Conservation (phyloP, 2,329 filamentous ascomycete genomes). For the Aureobasidium sp. region DNA sequence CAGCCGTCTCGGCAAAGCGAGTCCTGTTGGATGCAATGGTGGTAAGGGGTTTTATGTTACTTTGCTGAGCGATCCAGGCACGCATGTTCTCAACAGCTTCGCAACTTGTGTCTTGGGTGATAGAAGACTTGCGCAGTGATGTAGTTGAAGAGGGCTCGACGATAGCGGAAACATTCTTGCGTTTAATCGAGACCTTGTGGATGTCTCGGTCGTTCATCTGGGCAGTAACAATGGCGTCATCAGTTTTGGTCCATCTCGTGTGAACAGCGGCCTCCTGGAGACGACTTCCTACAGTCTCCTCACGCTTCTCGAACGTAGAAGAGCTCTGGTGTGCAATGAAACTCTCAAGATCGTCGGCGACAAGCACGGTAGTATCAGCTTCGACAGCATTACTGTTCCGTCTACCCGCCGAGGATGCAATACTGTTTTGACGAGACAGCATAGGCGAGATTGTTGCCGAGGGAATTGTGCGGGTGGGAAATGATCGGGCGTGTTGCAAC, state of each 20-base stretch:
- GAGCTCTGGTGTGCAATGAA: constrained; percentile 16
- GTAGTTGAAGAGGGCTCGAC: constrained; percentile 23
- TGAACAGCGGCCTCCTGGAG: constrained; percentile 28
- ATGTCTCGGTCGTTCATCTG: neutral
- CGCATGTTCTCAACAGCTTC: constrained; percentile 25
- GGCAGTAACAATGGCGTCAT: constrained; percentile 14
- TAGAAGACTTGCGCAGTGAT: constrained; percentile 16
- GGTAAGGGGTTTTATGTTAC: constrained; percentile 40
- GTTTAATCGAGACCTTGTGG: constrained; percentile 22
- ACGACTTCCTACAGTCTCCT: constrained; percentile 28
- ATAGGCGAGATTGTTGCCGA: neutral
- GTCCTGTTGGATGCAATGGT: constrained; percentile 39
- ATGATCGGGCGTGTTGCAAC: constrained; percentile 42
- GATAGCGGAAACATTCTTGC: constrained; percentile 36
- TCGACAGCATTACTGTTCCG: neutral
- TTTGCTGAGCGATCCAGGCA: constrained; percentile 39
- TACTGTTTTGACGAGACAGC: constrained; percentile 11
- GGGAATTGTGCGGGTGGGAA: constrained; percentile 13
- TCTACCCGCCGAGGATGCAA: neutral
- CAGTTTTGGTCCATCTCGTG: constrained; percentile 26
- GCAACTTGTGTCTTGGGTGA: constrained; percentile 22
- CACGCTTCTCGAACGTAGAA: constrained; percentile 19
- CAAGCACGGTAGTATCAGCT: constrained; percentile 14
- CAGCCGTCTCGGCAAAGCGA: constrained; percentile 42
- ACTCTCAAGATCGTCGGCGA: constrained; percentile 16